Evolutionary conservation across 257 asterid genomes (phyloP).

Genomic region (Jasminum sambac): DNA sequence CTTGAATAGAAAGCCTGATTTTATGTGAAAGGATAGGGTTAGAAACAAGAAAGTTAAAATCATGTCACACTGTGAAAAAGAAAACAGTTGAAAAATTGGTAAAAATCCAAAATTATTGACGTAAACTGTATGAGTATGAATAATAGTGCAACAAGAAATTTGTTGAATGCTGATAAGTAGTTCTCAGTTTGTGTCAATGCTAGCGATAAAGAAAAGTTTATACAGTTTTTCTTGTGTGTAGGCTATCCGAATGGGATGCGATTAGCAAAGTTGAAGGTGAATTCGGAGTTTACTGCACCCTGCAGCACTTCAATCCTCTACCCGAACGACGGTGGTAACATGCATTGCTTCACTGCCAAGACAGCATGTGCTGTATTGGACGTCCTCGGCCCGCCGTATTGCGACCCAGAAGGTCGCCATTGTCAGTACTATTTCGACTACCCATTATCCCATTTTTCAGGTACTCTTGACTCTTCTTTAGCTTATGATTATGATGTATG

Average conservation of each 20-base stretch:
- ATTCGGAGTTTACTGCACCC: slow-evolving; percentile 26
- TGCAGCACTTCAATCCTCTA: slow-evolving; percentile 29
- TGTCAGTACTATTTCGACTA: slow-evolving; percentile 29
- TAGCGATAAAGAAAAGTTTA: not conserved
- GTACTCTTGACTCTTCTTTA: slow-evolving; percentile 7
- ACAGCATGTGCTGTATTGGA: slow-evolving; percentile 41
- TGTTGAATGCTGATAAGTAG: not conserved
- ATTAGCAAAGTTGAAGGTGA: slow-evolving; percentile 25
- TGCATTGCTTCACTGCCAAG: slow-evolving; percentile 37
- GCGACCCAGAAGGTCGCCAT: slow-evolving; percentile 26
- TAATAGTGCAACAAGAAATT: not conserved
- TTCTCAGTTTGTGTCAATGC: not conserved
- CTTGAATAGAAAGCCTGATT: not conserved
- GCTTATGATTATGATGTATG: not conserved
- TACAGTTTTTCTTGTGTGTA: not conserved
- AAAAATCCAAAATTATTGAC: not conserved
- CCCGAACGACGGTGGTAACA: slow-evolving; percentile 39
- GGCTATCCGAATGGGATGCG: not conserved
- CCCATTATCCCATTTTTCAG: slow-evolving; percentile 20
- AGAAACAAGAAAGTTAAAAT: not conserved
- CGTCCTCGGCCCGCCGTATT: slow-evolving; percentile 40
- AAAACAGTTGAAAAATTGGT: not conserved
- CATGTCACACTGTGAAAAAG: not conserved
- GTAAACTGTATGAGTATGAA: not conserved
- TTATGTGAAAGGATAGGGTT: not conserved